Conservation (phyloP, 2,329 filamentous ascomycete species). For the Chalara sp. region DNA sequence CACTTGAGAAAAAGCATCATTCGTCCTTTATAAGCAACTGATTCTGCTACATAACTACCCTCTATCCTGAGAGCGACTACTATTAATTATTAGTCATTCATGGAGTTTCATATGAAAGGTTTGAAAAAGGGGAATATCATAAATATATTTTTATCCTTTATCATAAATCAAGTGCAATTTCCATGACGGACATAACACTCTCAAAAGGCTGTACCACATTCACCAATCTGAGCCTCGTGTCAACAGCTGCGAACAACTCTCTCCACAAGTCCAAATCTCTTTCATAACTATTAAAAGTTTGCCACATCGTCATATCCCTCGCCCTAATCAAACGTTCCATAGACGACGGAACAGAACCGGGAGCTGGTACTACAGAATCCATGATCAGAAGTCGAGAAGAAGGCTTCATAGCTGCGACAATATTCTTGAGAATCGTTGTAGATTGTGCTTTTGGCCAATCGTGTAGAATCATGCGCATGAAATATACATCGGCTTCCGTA, state of each 20-base stretch:
- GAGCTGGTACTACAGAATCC: slow-evolving; percentile 27
- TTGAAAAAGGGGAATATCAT: no score
- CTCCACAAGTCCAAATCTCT: slow-evolving; percentile 29
- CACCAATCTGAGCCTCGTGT: slow-evolving; percentile 17
- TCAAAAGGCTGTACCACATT: slow-evolving; percentile 3
- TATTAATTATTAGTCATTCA: no score
- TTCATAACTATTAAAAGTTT: slow-evolving; percentile 30
- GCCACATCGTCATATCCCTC: slow-evolving; percentile 30
- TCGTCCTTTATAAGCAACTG: no score
- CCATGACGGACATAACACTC: slow-evolving; percentile 5
- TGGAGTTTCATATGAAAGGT: no score
- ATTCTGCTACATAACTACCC: no score
- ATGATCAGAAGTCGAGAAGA: slow-evolving; percentile 21
- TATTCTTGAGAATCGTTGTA: slow-evolving; percentile 27
- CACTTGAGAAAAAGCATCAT: no score
- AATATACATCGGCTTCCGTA: slow-evolving; percentile 33
- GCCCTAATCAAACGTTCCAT: slow-evolving; percentile 23
- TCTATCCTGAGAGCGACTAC: no score
- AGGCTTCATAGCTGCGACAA: slow-evolving; percentile 10
- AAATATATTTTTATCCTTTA: no score
- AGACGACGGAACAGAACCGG: slow-evolving; percentile 19
- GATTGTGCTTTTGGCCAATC: slow-evolving; percentile 39
- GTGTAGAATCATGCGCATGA: slow-evolving; percentile 42
- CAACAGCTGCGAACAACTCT: slow-evolving; percentile 20
- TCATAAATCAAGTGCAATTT: neutral